A percentile compares a stretch with the other conserved stretches of the same genome.
Conservation (phyloP, 1,139 yeast genomes). For the Yarrowia galli region DNA sequence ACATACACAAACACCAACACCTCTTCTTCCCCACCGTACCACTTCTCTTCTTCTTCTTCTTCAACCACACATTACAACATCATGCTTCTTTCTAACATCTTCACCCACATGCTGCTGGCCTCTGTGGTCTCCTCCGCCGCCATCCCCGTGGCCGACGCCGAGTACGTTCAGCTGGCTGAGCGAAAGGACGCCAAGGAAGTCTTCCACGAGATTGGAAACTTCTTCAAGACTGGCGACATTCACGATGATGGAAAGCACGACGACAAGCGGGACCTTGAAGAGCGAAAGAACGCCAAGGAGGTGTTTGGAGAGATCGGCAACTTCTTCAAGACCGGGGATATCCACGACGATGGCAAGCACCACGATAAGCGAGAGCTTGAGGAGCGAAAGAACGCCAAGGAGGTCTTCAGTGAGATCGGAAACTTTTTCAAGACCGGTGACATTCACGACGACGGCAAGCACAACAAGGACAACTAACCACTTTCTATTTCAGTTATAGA, state of each 20-base stretch:
- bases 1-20: not conserved
- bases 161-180: constrained; percentile 26
- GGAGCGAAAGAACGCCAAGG: not conserved
- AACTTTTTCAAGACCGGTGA: too few species aligned
- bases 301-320: constrained; percentile 4
- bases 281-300: constrained; percentile 5
- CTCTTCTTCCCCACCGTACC: constrained; percentile 13
- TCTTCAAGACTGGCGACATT: constrained; percentile 84
- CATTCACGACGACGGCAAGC: constrained; percentile 55
- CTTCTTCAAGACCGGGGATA: constrained; percentile 26
- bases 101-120: constrained; percentile 22
- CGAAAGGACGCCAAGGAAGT: constrained; percentile 14
- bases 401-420: too few species aligned
- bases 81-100: constrained; percentile 17
- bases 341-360: constrained; percentile 18
- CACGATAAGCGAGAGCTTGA: not conserved
- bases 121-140: constrained; percentile 28
- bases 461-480: constrained; percentile 61
- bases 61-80: not conserved
- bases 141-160: constrained; percentile 7
- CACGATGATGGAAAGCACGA: constrained; percentile 79
- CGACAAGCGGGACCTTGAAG: not conserved
- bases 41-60: not conserved
- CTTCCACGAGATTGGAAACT: constrained; percentile 4
- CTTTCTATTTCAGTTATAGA: constrained; percentile 64